phyloP scores from a whole-genome alignment of 225 moss, liverwort and hornwort genomes.

The Polytrichum formosum region DNA sequence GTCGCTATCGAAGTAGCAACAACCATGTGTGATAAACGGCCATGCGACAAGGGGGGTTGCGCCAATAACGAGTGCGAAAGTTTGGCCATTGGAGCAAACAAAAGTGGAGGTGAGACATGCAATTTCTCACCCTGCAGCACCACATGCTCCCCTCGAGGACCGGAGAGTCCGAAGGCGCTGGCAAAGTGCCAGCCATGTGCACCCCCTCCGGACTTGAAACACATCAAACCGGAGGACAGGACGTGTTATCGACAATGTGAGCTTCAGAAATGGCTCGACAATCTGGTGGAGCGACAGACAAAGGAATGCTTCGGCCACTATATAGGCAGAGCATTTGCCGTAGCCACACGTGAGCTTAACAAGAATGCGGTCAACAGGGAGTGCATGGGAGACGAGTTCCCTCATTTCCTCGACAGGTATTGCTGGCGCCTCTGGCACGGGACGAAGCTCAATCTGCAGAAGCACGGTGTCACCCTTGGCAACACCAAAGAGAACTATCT shows the following conservation, averaged over 20 bases:
- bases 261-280: constrained; percentile 50
- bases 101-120: constrained; percentile 37
- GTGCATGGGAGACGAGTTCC: constrained; percentile 54
- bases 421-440: constrained; percentile 49
- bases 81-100: constrained; percentile 26
- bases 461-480: constrained; percentile 35
- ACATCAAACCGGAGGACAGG: constrained; percentile 30
- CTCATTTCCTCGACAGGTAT: constrained; percentile 39
- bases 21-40: constrained; percentile 48
- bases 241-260: constrained; percentile 45
- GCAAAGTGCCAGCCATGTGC: constrained; percentile 26
- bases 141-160: constrained; percentile 25
- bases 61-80: constrained; percentile 37
- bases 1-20: too few relatives aligned
- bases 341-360: constrained; percentile 53
- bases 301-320: constrained; percentile 55
- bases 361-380: constrained; percentile 40
- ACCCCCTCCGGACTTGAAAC: constrained; percentile 36
- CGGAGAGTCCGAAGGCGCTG: constrained; percentile 7
- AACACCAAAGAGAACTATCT: constrained; percentile 30
- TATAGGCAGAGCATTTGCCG: constrained; percentile 38
- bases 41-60: constrained; percentile 36
- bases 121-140: constrained; percentile 41
- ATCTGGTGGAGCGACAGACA: constrained; percentile 39
- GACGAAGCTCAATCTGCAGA: constrained; percentile 36